phyloP scores from a whole-genome alignment of 352 stramenopile genomes.

The Phytophthora citricola region DNA sequence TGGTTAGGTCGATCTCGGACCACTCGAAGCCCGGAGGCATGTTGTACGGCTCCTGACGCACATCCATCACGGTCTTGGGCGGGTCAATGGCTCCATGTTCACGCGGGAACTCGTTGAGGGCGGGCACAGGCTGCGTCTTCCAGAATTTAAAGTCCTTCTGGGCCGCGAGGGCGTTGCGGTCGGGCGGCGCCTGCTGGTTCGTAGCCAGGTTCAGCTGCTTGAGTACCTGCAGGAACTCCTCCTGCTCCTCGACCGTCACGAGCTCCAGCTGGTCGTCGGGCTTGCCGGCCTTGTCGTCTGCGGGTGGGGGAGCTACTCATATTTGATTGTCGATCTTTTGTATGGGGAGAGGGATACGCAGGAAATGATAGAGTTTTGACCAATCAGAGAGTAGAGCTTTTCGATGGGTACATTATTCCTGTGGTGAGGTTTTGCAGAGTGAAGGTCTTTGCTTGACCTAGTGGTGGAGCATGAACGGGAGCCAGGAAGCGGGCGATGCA shows the following conservation, averaged over 20 bases:
- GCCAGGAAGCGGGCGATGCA: conserved; percentile 3
- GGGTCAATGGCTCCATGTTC: conserved; percentile 94
- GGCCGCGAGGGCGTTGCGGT: conserved; percentile 21
- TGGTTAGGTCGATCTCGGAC: conserved; percentile 92
- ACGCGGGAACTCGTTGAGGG: conserved; percentile 68
- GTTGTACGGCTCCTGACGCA: conserved; percentile 95
- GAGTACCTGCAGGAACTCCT: conserved; percentile 74
- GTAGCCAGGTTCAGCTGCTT: conserved; percentile 69
- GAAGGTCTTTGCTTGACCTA: background rate
- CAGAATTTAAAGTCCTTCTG: conserved; percentile 93
- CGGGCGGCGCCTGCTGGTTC: conserved; percentile 6
- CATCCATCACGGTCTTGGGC: conserved; percentile 89
- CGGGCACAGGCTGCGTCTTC: conserved; percentile 92
- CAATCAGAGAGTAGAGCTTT: too few species aligned
- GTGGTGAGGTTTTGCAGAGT: background rate
- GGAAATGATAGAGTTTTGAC: background rate
- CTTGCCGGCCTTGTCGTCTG: conserved; percentile 14
- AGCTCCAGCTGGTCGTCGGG: conserved; percentile 48
- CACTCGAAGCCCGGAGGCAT: conserved; percentile 98
- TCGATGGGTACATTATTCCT: conserved; percentile 1
- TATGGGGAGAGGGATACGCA: background rate
- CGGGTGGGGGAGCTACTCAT: conserved; percentile 27
- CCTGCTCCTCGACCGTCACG: conserved; percentile 69
- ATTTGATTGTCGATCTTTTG: conserved; percentile 14
- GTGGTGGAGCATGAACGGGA: background rate